phyloP scores from a whole-genome alignment of 768 basidiomycete genomes.

The Lentinula aciculospora region DNA sequence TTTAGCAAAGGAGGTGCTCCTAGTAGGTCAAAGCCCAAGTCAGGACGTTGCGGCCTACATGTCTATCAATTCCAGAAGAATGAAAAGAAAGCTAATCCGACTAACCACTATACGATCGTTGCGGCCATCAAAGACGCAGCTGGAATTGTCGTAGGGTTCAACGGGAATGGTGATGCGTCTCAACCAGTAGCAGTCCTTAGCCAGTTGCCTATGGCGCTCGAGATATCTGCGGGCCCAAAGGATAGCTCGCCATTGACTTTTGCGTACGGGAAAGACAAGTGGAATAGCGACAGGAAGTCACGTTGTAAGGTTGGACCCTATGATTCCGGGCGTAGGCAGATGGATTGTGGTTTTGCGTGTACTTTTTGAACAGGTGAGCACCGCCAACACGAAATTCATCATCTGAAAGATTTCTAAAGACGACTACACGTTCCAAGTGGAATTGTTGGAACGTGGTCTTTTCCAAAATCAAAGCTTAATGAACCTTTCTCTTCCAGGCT shows the following conservation, averaged over 20 bases:
- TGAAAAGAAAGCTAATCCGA: background rate
- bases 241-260: background rate
- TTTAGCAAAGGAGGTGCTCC: background rate
- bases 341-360: background rate
- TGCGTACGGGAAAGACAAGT: background rate
- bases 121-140: background rate
- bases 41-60: background rate
- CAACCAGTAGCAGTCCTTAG: background rate
- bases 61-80: background rate
- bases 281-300: background rate
- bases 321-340: background rate
- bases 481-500: background rate
- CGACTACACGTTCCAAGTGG: no score
- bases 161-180: background rate
- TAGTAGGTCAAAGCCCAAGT: background rate
- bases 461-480: no score
- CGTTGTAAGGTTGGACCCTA: background rate
- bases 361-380: background rate
- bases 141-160: background rate
- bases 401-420: no score
- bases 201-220: background rate
- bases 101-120: background rate
- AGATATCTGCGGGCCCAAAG: background rate
- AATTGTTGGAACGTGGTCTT: no score
- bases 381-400: background rate